Evolutionary conservation across 2,329 filamentous ascomycete species (phyloP).

Genomic region (Phialemonium atrogriseum): DNA sequence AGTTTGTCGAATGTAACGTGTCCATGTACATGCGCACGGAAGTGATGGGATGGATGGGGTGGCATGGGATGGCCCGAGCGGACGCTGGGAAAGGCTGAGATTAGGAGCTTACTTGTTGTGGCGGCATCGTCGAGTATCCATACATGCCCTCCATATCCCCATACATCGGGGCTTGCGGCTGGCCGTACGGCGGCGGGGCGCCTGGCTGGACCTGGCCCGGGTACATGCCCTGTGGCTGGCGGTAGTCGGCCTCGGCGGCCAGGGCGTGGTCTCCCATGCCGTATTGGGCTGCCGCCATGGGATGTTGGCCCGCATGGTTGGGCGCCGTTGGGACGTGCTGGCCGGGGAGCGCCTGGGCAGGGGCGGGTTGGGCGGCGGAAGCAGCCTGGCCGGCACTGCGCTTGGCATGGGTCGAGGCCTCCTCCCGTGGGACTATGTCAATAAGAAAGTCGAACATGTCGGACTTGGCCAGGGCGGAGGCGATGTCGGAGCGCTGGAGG

Average conservation of each 20-base stretch:
- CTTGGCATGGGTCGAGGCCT: slow-evolving; percentile 80
- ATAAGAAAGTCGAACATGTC: slow-evolving; percentile 99
- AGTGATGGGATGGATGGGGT: too few species aligned
- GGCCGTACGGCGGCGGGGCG: slow-evolving; percentile 63
- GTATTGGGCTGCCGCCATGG: slow-evolving; percentile 54
- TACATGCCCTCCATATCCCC: slow-evolving; percentile 80
- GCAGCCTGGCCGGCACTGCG: slow-evolving; percentile 49
- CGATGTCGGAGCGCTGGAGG: slow-evolving; percentile 91
- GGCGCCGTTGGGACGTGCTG: slow-evolving; percentile 46
- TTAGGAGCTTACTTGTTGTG: slow-evolving; percentile 61
- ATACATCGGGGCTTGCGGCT: slow-evolving; percentile 74
- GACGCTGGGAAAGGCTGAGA: neutral
- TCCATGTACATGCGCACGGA: too few species aligned
- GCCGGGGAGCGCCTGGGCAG: slow-evolving; percentile 42
- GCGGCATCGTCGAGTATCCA: slow-evolving; percentile 68
- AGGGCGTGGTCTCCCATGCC: slow-evolving; percentile 55
- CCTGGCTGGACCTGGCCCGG: slow-evolving; percentile 68
- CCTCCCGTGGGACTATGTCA: slow-evolving; percentile 94
- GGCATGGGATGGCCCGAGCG: too few species aligned
- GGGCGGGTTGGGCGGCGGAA: slow-evolving; percentile 31
- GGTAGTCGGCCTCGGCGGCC: slow-evolving; percentile 67
- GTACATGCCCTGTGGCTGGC: slow-evolving; percentile 74
- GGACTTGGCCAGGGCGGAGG: slow-evolving; percentile 88
- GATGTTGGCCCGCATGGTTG: slow-evolving; percentile 46
- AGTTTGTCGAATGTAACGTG: too few species aligned